These are phyloP conservation scores for Schizophyllum commune DNA, from an alignment of 1,284 basidiomycete species.

Conservation along the genomic window DNA sequence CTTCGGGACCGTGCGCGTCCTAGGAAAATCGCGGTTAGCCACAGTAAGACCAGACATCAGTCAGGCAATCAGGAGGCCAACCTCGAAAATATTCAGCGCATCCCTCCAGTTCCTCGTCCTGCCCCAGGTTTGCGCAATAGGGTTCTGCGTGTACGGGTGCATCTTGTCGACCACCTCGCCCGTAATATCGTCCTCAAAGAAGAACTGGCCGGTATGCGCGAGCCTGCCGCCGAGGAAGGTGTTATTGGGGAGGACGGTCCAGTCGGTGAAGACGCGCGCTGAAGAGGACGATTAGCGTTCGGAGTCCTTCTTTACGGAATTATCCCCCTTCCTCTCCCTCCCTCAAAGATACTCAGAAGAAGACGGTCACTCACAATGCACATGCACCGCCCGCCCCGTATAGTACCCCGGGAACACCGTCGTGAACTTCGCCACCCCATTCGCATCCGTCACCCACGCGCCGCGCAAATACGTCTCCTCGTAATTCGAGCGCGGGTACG, in stretches of 20 bases:
- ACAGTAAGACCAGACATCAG: too few species aligned
- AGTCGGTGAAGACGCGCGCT: not conserved
- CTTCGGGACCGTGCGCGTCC: conserved; percentile 36
- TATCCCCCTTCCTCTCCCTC: too few species aligned
- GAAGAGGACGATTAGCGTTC: not conserved
- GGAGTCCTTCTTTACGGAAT: too few species aligned
- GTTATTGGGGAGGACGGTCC: conserved; percentile 29
- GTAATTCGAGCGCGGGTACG: conserved; percentile 31
- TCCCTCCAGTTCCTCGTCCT: conserved; percentile 43
- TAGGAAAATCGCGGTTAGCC: too few species aligned
- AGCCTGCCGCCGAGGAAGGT: conserved; percentile 38
- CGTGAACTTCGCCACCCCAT: conserved; percentile 60
- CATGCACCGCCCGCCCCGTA: conserved; percentile 43
- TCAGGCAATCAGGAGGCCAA: too few species aligned
- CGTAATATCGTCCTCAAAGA: conserved; percentile 57
- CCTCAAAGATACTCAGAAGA: too few species aligned
- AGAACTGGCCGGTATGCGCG: conserved; percentile 55
- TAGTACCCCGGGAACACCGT: conserved; percentile 66
- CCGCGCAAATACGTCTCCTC: conserved; percentile 54
- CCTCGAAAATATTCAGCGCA: conserved; percentile 40
- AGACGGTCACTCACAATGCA: conserved; percentile 26
- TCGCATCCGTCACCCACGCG: conserved; percentile 58
- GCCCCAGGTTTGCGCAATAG: conserved; percentile 34
- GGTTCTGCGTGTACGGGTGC: conserved; percentile 41
- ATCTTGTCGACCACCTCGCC: conserved; percentile 36